phyloP scores from a whole-genome alignment of 2,329 filamentous ascomycete genomes.

The Lecanicillium sp. region DNA sequence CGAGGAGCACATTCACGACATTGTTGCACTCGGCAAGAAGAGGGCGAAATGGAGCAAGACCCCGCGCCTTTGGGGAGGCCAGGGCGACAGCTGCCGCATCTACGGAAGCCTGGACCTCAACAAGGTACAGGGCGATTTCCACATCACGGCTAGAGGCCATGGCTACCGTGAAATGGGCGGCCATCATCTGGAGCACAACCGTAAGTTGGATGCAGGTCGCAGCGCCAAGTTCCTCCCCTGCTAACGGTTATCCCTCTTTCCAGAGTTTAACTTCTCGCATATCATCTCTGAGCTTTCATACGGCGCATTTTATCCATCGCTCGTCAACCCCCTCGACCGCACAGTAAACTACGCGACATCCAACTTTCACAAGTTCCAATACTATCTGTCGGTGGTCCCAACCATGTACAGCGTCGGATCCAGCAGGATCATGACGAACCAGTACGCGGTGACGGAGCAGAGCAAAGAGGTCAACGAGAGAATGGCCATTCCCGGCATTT shows the following conservation, averaged over 20 bases:
- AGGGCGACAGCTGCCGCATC: conserved; percentile 72
- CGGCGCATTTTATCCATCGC: conserved; percentile 89
- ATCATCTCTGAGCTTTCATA: conserved; percentile 94
- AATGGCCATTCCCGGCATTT: conserved; percentile 70
- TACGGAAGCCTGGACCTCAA: conserved; percentile 88
- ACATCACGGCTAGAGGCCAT: conserved; percentile 91
- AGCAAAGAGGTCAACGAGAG: conserved; percentile 61
- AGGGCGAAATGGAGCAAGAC: conserved; percentile 68
- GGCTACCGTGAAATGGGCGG: conserved; percentile 76
- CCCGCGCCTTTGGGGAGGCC: conserved; percentile 52
- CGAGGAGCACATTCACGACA: conserved; percentile 87
- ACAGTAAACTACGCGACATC: conserved; percentile 68
- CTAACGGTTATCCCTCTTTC: too few relatives aligned
- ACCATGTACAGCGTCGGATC: conserved; percentile 74
- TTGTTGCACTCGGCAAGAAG: conserved; percentile 61
- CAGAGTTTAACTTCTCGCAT: conserved; percentile 96
- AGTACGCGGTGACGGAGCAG: conserved; percentile 95
- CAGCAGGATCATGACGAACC: conserved; percentile 80
- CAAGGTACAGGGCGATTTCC: conserved; percentile 96
- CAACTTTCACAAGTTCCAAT: conserved; percentile 95
- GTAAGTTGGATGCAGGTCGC: too few relatives aligned
- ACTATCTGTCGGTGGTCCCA: conserved; percentile 91
- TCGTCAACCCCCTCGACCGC: conserved; percentile 88
- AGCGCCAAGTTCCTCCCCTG: too few relatives aligned
- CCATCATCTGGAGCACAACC: conserved; percentile 68